Conservation (phyloP, 768 basidiomycete genomes). For the Russula ochroleuca region DNA sequence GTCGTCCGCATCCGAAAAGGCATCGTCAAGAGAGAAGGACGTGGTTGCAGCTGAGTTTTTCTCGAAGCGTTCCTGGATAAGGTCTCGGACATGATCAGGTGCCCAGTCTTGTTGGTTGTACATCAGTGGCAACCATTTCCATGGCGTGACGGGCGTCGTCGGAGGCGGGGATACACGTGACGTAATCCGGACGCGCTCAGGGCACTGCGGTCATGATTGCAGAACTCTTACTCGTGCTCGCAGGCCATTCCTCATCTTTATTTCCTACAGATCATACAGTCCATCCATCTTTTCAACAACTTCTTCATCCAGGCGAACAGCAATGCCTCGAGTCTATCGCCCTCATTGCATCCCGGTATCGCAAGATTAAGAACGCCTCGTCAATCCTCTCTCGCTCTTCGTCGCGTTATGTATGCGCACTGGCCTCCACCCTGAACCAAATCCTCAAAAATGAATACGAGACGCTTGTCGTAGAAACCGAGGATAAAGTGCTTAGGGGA, state of each 20-base stretch:
- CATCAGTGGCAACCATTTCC: conserved; percentile 6
- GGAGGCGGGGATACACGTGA: conserved; percentile 8
- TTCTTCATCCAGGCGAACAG: conserved; percentile 86
- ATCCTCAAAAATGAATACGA: conserved; percentile 81
- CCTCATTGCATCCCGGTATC: conserved; percentile 69
- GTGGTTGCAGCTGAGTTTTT: background rate
- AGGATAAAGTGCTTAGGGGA: conserved; percentile 69
- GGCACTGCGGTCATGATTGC: conserved; percentile 61
- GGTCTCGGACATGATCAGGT: background rate
- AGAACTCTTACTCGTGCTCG: conserved; percentile 80
- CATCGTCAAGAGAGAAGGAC: conserved; percentile 47
- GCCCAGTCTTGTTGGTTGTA: conserved; percentile 7
- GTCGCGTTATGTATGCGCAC: conserved; percentile 74
- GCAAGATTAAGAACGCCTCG: conserved; percentile 60
- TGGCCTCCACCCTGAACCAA: conserved; percentile 67
- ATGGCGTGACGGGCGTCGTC: background rate
- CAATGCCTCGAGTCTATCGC: conserved; percentile 79
- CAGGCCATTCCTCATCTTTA: conserved; percentile 82
- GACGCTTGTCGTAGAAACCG: conserved; percentile 70
- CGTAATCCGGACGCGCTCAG: background rate
- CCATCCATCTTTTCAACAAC: conserved; percentile 58
- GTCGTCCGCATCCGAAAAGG: conserved; percentile 59
- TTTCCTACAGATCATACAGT: conserved; percentile 59
- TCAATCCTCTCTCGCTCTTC: conserved; percentile 48
- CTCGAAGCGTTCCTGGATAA: background rate